These are phyloP conservation scores for Dipodascopsis tothii DNA, from an alignment of 805 yeast genomes.

Conservation along the genomic window DNA sequence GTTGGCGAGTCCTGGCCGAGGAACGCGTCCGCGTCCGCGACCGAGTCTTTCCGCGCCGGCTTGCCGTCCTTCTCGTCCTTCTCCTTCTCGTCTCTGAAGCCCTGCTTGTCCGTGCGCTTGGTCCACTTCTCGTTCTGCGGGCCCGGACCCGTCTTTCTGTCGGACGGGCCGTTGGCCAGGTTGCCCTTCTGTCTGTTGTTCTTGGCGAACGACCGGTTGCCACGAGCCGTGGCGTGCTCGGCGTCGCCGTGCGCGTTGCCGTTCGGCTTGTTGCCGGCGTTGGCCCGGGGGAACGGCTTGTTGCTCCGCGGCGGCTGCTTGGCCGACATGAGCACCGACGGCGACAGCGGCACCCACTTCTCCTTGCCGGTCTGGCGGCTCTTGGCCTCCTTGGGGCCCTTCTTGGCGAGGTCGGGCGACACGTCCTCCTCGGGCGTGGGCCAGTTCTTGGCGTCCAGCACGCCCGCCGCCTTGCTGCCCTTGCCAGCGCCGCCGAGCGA, in stretches of 20 bases:
- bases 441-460: conserved; percentile 30
- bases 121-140: conserved; percentile 1
- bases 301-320: conserved; percentile 24
- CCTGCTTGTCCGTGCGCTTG: neutral
- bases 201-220: conserved; percentile 9
- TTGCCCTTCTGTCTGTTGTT: conserved; percentile 21
- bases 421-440: conserved; percentile 31
- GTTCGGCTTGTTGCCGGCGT: conserved; percentile 4
- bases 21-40: too few species aligned
- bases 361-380: conserved; percentile 41
- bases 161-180: conserved; percentile 12
- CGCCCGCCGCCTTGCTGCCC: conserved; percentile 19
- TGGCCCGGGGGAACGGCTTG: conserved; percentile 23
- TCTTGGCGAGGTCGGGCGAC: conserved; percentile 11
- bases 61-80: neutral
- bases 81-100: neutral
- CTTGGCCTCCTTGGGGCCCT: conserved; percentile 1
- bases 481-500: conserved; percentile 25
- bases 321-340: conserved; percentile 40
- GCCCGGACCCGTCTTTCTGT: conserved; percentile 7
- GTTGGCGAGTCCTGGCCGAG: too few species aligned
- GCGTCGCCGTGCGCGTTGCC: conserved; percentile 12
- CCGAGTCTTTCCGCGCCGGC: too few species aligned
- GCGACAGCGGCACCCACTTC: conserved; percentile 69
- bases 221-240: conserved; percentile 1